Percentiles rank a stretch among this genome's conserved stretches.
Conservation (phyloP, 2,329 filamentous ascomycete genomes). For the Pyrenochaeta sp. region DNA sequence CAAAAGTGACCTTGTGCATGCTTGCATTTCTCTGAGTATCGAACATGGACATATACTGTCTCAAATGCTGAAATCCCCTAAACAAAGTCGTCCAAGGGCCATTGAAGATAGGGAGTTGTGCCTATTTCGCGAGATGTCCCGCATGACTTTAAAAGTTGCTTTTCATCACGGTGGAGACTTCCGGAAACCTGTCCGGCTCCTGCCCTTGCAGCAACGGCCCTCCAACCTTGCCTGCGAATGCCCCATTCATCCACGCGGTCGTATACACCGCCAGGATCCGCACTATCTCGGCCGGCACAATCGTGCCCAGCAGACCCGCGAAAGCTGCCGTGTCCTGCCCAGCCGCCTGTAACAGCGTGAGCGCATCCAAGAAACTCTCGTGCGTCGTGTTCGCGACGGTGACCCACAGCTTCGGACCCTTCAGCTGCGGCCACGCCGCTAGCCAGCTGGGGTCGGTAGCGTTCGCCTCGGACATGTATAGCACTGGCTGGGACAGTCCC, state of each 20-base stretch:
- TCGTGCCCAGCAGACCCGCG: conserved; percentile 22
- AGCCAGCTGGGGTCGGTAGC: conserved; percentile 17
- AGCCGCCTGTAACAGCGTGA: conserved; percentile 20
- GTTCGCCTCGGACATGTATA: conserved; percentile 22
- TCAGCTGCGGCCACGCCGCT: conserved; percentile 23
- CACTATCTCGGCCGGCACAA: conserved; percentile 14
- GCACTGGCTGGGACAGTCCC: conserved; percentile 28
- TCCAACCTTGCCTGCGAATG: conserved; percentile 20
- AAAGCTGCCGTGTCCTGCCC: conserved; percentile 20
- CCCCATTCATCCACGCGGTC: conserved; percentile 27
- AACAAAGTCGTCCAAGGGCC: too few relatives aligned
- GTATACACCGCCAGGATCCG: conserved; percentile 23
- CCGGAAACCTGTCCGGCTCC: conserved; percentile 28
- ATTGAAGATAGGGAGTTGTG: neutral
- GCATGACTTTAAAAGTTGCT: conserved; percentile 8
- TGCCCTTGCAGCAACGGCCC: conserved; percentile 23
- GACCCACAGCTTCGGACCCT: conserved; percentile 35
- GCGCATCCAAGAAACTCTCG: conserved; percentile 14
- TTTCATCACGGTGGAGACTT: conserved; percentile 23
- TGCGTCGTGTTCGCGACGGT: conserved; percentile 27
- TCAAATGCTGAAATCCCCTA: too few relatives aligned
- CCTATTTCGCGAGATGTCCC: neutral
- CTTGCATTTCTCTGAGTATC: neutral
- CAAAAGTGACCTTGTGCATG: neutral
- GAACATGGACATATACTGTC: too few relatives aligned